Conservation (phyloP, 2,329 filamentous ascomycete species). For the Fusarium drepaniforme region DNA sequence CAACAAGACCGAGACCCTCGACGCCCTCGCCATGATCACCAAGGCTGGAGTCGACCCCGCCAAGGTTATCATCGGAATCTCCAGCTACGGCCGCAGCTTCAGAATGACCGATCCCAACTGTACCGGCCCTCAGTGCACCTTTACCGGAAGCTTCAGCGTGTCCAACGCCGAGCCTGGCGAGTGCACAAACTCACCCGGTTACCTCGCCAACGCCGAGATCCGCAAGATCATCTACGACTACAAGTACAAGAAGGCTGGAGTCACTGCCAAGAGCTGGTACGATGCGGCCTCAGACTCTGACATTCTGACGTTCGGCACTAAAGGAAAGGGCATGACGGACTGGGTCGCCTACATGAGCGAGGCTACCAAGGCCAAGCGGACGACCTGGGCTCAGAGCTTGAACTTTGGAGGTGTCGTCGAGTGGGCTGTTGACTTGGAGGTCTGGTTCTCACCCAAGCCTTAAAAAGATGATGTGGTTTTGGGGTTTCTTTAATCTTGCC, state of each 20-base stretch:
- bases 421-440: constrained; percentile 48
- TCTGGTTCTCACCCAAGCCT: constrained; percentile 39
- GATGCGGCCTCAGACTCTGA: constrained; percentile 41
- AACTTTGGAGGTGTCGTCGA: constrained; percentile 48
- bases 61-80: constrained; percentile 48
- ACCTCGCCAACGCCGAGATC: constrained; percentile 47
- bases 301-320: constrained; percentile 37
- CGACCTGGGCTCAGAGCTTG: constrained; percentile 30
- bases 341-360: constrained; percentile 49
- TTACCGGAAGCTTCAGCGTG: constrained; percentile 39
- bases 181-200: constrained; percentile 43
- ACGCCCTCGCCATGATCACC: constrained; percentile 52
- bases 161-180: constrained; percentile 41
- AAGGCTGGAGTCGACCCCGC: constrained; percentile 49
- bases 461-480: background rate
- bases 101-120: constrained; percentile 42
- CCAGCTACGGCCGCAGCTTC: constrained; percentile 47
- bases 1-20: constrained; percentile 54
- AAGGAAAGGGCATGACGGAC: constrained; percentile 39
- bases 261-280: constrained; percentile 33
- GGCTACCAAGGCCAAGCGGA: constrained; percentile 39
- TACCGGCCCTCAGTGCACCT: constrained; percentile 39
- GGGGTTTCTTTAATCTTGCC: constrained; percentile 16
- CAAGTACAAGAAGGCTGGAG: constrained; percentile 27
- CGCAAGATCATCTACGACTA: constrained; percentile 41